Conservation (phyloP, 805 yeast genomes). For the Wickerhamomyces silvicola region DNA sequence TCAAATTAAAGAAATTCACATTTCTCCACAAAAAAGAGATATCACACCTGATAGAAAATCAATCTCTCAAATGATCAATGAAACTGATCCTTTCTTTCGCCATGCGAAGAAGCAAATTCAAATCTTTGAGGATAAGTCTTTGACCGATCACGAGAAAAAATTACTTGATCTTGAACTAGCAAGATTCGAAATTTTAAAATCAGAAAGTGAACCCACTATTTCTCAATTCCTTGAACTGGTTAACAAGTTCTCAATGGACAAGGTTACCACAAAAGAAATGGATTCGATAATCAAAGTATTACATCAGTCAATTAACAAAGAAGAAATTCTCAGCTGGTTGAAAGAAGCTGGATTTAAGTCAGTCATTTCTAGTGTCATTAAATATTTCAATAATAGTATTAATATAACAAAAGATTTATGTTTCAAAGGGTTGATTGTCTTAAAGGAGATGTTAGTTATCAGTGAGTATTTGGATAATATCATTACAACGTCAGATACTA, state of each 20-base stretch:
- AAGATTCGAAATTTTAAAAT: conserved; percentile 4
- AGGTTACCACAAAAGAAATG: conserved; percentile 9
- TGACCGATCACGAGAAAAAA: conserved; percentile 6
- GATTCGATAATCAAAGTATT: conserved; percentile 13
- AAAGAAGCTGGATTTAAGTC: conserved; percentile 12
- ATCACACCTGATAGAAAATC: conserved; percentile 11
- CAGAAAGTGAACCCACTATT: conserved; percentile 7
- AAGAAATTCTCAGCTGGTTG: conserved; percentile 15
- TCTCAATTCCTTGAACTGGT: conserved; percentile 5
- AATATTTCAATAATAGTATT: conserved; percentile 17
- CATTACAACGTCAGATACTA: conserved; percentile 4
- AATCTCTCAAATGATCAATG: conserved; percentile 13
- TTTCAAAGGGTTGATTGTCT: conserved; percentile 19
- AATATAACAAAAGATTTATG: conserved; percentile 19
- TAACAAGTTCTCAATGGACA: conserved; percentile 11
- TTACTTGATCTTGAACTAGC: conserved; percentile 15
- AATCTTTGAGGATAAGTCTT: conserved; percentile 19
- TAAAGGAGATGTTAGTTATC: conserved; percentile 19
- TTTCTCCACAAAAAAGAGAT: conserved; percentile 18
- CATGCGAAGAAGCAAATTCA: conserved; percentile 12
- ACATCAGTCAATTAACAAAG: conserved; percentile 9
- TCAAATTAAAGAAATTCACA: conserved; percentile 16
- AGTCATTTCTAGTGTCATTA: conserved; percentile 8
- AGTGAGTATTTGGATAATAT: conserved; percentile 9
- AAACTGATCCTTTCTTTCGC: conserved; percentile 20